Base-by-base conservation (phyloP, 139 green algal species). In the Nannochloris sp. region DNA sequence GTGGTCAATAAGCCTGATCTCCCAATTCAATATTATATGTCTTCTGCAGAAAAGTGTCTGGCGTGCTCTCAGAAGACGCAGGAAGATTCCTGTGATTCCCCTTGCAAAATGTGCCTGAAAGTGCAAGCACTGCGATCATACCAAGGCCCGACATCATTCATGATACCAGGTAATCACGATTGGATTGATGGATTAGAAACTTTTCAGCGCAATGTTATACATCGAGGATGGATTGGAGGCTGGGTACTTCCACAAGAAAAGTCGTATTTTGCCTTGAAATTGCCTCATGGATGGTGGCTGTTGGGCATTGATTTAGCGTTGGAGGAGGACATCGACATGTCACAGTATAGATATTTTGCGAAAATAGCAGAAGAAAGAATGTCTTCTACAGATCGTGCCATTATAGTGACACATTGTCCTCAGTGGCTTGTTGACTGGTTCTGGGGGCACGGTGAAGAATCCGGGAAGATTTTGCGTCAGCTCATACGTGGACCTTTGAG, bases 401-500 rank as follows among this genome's bases (percentile, higher is more conserved):
- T 96, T 29, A 71, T 96, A 60, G 73, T 95, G n/a, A 90, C 80
- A n/a, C 89, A 96, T 70, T 75, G 88, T 69, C 89, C 89, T 11
- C 67, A 74, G 16, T 95, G 88, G 88, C 82, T 96, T 48, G 65
- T 85, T 48, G 79, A 89, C 62, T 95, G 88, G 88, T 92, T 85
- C 63, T 75, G 82, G 78, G 70, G 65, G 36, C 46, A 53, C 14
- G 17, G 33, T 40, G 31, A 33, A 44, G 33, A 67, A 37, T 46
- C 61, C 53, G 74, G 43, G 51, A 58, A 78, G 31, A 92, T 91
- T 73, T 74, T 94, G 64, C 64, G 81, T 23, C 85, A 95, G 72
- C 81, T 95, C 16, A 73, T 94, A 48, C 68, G 84, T 0, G 84
- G 82, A 0, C 85, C 89, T 61, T 74, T 95, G 56, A 62, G 79